Evolutionary conservation across 768 basidiomycete species (phyloP), one percentile per base, ranked within the genome.

Genomic region (Mycena vulgaris): DNA sequence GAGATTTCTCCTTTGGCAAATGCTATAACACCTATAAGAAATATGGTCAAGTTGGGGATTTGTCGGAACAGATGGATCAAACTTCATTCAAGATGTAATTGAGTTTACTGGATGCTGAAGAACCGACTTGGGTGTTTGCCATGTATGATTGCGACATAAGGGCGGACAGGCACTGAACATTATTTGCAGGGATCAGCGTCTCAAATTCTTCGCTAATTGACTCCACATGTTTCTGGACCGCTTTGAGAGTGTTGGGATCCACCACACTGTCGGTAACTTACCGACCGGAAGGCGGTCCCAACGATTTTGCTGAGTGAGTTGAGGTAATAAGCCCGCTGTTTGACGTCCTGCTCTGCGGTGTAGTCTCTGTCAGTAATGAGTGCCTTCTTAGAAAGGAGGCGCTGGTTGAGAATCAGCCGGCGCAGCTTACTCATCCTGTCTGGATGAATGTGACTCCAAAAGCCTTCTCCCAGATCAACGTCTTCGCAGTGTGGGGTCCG

Each of bases 31-130:
- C 87, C 94, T 94, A 45, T 1, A 30, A 67, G 11, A 13, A 1
- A 14, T 16, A 56, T 21, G 28, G 42, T 68, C 16, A 61, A 21
- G 16, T 49, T 9, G 45, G 19, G 23, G 21, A 31, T 27, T 48
- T 17, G 8, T n/a, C 21, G 13, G 21, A 57, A 23, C 35, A 19
- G 42, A 17, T 21, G 5, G 30, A 47, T 56, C 51, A 10, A 68
- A 64, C 87, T 80, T 88, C 86, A 37, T 86, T 82, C n/a, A 89
- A 81, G 60, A 89, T 91, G 68, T 88, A 94, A 73, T 95, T 92
- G 49, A 95, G 76, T 77, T 96, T 95, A 23, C 87, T 87, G 0
- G 94, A 95, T 5, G 86, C 82, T 1, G 92, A 91, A 27, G 85
- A 84, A 3, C 89, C 85, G 30, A 94, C 78, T 23, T 82, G 83